phyloP scores from a whole-genome alignment of 1,284 basidiomycete species.

The Sanghuangporus weigelae region DNA sequence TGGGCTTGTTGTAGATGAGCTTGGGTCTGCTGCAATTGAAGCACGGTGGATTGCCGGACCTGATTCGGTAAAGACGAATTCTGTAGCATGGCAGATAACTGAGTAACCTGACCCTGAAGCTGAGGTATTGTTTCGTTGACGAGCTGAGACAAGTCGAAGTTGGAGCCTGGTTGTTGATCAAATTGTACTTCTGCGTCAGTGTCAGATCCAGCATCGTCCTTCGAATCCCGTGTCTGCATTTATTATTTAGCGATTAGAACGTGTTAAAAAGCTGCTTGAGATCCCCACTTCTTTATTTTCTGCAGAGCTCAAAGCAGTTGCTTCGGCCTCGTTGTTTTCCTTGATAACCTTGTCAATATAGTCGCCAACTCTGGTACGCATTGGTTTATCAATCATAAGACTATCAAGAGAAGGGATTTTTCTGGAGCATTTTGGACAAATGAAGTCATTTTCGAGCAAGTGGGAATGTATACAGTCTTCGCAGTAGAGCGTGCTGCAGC shows the following conservation, averaged over 20 bases:
- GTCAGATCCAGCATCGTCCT: conserved; percentile 16
- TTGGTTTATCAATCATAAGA: conserved; percentile 71
- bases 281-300: conserved; percentile 18
- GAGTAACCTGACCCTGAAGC: conserved; percentile 72
- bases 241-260: background rate
- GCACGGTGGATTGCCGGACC: conserved; percentile 72
- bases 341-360: conserved; percentile 85
- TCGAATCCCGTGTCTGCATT: background rate
- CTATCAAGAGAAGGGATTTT: conserved; percentile 85
- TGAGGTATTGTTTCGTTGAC: conserved; percentile 68
- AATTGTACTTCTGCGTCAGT: conserved; percentile 57
- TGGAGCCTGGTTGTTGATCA: conserved; percentile 53
- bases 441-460: conserved; percentile 88
- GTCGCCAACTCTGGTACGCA: conserved; percentile 68
- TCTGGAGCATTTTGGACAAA: conserved; percentile 84
- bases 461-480: conserved; percentile 93
- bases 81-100: conserved; percentile 70
- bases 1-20: conserved; percentile 74
- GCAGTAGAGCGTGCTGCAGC: conserved; percentile 87
- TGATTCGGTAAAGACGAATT: conserved; percentile 64
- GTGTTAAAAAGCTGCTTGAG: conserved; percentile 18
- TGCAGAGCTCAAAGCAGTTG: conserved; percentile 32
- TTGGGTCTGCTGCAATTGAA: conserved; percentile 71
- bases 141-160: conserved; percentile 65
- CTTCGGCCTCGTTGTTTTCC: conserved; percentile 68